Percentiles rank a stretch among this genome's conserved stretches.
phyloP scores from a whole-genome alignment of 2,329 filamentous ascomycete species.

The Tolypocladium endophyticum region DNA sequence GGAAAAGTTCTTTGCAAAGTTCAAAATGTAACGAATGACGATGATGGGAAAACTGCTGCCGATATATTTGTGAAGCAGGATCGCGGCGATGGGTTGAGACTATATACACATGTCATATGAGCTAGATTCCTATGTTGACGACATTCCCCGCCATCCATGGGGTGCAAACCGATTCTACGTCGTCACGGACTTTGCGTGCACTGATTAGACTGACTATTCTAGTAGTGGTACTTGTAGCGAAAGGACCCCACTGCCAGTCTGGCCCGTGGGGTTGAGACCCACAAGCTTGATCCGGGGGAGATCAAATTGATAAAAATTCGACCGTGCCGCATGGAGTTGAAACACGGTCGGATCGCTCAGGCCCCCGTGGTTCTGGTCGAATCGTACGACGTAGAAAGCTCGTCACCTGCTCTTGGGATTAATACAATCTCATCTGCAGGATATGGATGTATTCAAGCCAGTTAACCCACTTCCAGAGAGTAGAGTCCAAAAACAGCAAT shows the following conservation, averaged over 20 bases:
- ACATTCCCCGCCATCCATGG: background rate
- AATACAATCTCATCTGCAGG: background rate
- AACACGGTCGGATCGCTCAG: background rate
- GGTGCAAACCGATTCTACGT: background rate
- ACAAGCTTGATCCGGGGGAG: background rate
- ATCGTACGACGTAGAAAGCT: background rate
- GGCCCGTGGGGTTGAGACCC: background rate
- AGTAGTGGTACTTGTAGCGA: background rate
- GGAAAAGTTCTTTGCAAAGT: background rate
- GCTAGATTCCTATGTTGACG: background rate
- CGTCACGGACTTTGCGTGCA: background rate
- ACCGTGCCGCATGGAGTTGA: background rate
- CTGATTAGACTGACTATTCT: background rate
- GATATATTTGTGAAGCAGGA: background rate
- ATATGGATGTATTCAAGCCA: background rate
- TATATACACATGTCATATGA: background rate
- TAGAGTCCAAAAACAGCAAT: no score
- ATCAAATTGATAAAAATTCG: background rate
- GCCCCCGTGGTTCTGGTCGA: background rate
- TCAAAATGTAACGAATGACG: background rate
- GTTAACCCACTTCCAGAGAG: background rate
- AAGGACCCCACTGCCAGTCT: background rate
- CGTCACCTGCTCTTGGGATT: background rate
- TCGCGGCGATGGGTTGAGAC: background rate
- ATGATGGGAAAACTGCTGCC: background rate